A percentile compares a stretch with the other conserved stretches of the same genome.
These are phyloP conservation scores for Leishmania lainsoni DNA, from an alignment of 208 protist species.

Conservation along the genomic window DNA sequence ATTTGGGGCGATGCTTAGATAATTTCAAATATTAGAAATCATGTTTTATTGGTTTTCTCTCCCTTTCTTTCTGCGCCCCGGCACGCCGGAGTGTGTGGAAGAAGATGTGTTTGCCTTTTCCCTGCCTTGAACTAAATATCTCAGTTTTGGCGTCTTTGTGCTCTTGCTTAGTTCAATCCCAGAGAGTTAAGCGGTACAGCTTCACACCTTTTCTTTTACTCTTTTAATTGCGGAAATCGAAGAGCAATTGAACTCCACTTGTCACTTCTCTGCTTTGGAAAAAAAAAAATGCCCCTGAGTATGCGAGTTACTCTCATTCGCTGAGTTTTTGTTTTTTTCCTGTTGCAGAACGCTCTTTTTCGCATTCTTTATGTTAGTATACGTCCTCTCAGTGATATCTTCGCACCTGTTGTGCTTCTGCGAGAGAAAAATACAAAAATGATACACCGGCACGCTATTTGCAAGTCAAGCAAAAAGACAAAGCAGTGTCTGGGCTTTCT, in stretches of 20 bases:
- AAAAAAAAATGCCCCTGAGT: neutral
- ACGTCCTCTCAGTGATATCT: neutral
- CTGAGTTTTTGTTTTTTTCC: neutral
- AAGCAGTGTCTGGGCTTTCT: neutral
- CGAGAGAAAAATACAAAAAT: neutral
- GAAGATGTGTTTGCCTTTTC: neutral
- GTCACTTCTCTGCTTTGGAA: neutral
- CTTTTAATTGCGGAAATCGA: neutral
- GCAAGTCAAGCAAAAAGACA: neutral
- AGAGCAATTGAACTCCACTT: neutral
- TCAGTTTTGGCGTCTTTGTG: neutral
- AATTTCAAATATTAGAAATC: neutral
- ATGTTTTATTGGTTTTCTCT: conserved; percentile 7
- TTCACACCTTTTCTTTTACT: conserved; percentile 8
- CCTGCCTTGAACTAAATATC: neutral
- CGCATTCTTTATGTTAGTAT: neutral
- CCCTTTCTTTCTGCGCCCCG: conserved; percentile 1
- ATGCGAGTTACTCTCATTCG: neutral
- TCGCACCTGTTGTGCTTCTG: neutral
- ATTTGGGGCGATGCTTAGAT: conserved; percentile 4
- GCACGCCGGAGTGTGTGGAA: neutral
- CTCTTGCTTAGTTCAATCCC: neutral
- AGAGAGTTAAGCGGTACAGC: neutral
- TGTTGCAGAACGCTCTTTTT: neutral
- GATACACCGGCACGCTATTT: too few relatives aligned